These are phyloP conservation scores for Circinella minor DNA, from an alignment of 371 early-diverging fungal genomes.

Conservation along the genomic window DNA sequence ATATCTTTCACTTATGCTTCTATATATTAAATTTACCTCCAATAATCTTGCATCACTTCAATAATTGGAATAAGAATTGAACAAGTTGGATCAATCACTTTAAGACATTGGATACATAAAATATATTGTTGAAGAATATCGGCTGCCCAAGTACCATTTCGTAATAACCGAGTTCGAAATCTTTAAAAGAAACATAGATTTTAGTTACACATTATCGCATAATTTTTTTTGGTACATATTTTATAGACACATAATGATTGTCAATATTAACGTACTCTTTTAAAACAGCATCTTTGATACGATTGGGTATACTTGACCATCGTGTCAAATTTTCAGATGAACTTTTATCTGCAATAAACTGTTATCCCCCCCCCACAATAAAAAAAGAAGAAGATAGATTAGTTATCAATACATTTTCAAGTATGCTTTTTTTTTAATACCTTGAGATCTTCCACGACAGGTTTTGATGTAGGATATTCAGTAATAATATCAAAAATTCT, in stretches of 20 bases:
- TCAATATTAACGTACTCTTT: conserved; percentile 27
- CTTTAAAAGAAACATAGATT: conserved; percentile 13
- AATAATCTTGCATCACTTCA: conserved; percentile 29
- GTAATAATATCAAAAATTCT: conserved; percentile 45
- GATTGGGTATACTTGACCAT: background rate
- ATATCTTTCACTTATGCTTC: too few relatives aligned
- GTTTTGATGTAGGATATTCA: conserved; percentile 34
- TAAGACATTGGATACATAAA: conserved; percentile 36
- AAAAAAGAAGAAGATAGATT: background rate
- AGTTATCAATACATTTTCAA: too few relatives aligned
- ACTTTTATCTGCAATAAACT: conserved; percentile 3
- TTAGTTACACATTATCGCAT: too few relatives aligned
- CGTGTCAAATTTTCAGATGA: conserved; percentile 3
- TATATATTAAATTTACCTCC: conserved; percentile 21
- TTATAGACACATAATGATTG: background rate
- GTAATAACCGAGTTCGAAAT: conserved; percentile 34
- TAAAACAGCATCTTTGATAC: conserved; percentile 25
- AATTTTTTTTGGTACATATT: too few relatives aligned
- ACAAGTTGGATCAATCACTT: conserved; percentile 40
- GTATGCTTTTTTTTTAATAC: background rate
- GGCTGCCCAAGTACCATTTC: conserved; percentile 36
- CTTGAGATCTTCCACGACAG: conserved; percentile 38
- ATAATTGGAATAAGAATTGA: conserved; percentile 31
- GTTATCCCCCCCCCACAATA: background rate
- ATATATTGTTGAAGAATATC: conserved; percentile 40